Evolutionary conservation across 1,139 yeast species (phyloP).

Genomic region (Petasospora rhodanensis): DNA sequence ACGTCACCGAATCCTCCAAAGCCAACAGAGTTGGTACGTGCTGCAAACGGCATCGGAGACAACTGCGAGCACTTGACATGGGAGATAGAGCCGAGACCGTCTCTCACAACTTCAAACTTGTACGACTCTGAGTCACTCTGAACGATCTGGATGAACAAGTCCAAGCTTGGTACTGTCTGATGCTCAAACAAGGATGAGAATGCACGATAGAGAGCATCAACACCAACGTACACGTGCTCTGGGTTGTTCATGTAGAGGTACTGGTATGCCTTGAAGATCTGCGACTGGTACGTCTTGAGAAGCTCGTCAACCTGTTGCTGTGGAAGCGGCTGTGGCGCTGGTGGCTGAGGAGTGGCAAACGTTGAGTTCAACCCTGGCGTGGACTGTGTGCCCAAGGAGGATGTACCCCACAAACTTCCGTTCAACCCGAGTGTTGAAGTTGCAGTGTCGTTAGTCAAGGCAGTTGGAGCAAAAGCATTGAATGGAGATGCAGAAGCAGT

Average conservation of each 20-base stretch:
- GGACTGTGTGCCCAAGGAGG: no score
- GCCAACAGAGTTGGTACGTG: conserved; percentile 11
- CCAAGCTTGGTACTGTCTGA: conserved; percentile 1
- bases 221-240: conserved; percentile 3
- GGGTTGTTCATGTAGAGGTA: conserved; percentile 3
- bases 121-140: conserved; percentile 2
- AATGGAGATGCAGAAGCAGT: background rate
- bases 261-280: conserved; percentile 7
- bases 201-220: conserved; percentile 5
- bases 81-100: conserved; percentile 5
- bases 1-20: conserved; percentile 6
- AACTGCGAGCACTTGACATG: conserved; percentile 4
- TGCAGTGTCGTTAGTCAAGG: no score
- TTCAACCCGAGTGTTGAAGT: no score
- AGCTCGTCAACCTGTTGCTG: conserved; percentile 3
- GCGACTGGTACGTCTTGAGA: conserved; percentile 4
- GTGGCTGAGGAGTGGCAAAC: background rate
- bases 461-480: background rate
- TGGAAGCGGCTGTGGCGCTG: background rate
- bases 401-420: no score
- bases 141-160: conserved; percentile 5
- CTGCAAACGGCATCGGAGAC: conserved; percentile 1
- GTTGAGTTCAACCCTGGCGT: background rate
- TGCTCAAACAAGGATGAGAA: conserved; percentile 3
- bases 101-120: conserved; percentile 6